Conservation (phyloP, 1,139 yeast genomes). For the Suhomyces taliae region DNA sequence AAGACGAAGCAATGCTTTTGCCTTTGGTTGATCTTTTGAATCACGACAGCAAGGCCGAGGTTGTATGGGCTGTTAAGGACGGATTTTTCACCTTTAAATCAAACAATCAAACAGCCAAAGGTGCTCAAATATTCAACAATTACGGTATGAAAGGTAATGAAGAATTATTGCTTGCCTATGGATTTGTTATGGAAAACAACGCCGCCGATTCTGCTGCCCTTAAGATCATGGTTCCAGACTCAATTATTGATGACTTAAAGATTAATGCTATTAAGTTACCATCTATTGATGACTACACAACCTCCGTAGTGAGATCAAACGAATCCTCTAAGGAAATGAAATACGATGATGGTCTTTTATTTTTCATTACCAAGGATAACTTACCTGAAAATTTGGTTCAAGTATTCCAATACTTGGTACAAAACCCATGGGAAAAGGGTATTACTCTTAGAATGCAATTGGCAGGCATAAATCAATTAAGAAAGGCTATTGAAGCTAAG, state of each 20-base stretch:
- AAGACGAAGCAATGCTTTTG: constrained; percentile 63
- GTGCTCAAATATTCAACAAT: constrained; percentile 65
- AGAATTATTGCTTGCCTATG: constrained; percentile 65
- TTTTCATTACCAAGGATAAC: constrained; percentile 36
- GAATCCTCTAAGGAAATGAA: constrained; percentile 12
- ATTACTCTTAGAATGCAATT: constrained; percentile 53
- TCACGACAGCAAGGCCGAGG: constrained; percentile 62
- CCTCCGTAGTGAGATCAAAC: constrained; percentile 27
- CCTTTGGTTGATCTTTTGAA: constrained; percentile 82
- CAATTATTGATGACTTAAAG: constrained; percentile 32
- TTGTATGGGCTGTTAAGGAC: constrained; percentile 55
- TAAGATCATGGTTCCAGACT: constrained; percentile 49
- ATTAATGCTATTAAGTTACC: constrained; percentile 48
- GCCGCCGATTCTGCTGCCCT: constrained; percentile 62
- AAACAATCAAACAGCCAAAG: constrained; percentile 23
- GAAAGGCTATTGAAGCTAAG: constrained; percentile 52
- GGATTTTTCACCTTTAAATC: constrained; percentile 32
- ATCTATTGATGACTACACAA: constrained; percentile 46
- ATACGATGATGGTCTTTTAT: constrained; percentile 41
- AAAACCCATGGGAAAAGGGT: constrained; percentile 40
- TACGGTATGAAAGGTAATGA: constrained; percentile 88
- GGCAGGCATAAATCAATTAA: constrained; percentile 59
- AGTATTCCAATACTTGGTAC: constrained; percentile 54
- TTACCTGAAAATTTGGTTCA: constrained; percentile 49
- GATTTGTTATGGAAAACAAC: constrained; percentile 67